A percentile compares a stretch with the other conserved stretches of the same genome.
Conservation (phyloP, 768 basidiomycete genomes). For the Suillus alpinus region DNA sequence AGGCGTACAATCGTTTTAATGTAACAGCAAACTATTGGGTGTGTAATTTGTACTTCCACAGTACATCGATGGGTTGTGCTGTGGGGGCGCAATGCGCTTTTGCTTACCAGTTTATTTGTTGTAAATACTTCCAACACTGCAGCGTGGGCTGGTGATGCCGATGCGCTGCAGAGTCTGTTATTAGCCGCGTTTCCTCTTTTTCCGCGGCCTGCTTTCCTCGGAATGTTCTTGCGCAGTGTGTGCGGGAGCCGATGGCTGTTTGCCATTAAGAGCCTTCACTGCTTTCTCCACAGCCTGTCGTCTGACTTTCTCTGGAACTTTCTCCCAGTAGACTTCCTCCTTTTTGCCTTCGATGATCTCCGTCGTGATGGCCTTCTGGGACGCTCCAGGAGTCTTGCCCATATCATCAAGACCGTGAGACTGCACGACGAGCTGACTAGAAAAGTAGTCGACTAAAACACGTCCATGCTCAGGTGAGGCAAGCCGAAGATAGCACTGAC, state of each 20-base stretch:
- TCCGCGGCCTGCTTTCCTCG: conserved; percentile 4
- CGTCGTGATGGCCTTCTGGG: conserved; percentile 34
- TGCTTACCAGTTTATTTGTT: not conserved
- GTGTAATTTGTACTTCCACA: not conserved
- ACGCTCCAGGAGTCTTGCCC: conserved; percentile 30
- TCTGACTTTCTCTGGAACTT: conserved; percentile 72
- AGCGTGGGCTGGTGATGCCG: not conserved
- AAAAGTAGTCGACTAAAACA: conserved; percentile 46
- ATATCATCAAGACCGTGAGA: conserved; percentile 51
- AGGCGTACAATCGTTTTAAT: not conserved
- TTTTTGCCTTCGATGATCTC: conserved; percentile 62
- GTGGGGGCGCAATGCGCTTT: not conserved
- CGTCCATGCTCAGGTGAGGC: conserved; percentile 47
- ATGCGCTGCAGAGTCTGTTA: not conserved
- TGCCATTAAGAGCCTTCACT: not conserved
- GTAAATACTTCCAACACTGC: not conserved
- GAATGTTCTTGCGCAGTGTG: not conserved
- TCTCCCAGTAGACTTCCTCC: conserved; percentile 77
- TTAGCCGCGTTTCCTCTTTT: conserved; percentile 16
- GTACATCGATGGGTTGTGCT: not conserved
- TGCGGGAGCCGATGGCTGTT: not conserved
- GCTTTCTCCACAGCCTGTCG: conserved; percentile 57
- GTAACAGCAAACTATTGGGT: not conserved
- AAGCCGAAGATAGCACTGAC: conserved; percentile 75
- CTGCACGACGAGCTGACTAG: conserved; percentile 37